phyloP scores from a whole-genome alignment of 1,284 basidiomycete species.

The Leccinum pachyderme region DNA sequence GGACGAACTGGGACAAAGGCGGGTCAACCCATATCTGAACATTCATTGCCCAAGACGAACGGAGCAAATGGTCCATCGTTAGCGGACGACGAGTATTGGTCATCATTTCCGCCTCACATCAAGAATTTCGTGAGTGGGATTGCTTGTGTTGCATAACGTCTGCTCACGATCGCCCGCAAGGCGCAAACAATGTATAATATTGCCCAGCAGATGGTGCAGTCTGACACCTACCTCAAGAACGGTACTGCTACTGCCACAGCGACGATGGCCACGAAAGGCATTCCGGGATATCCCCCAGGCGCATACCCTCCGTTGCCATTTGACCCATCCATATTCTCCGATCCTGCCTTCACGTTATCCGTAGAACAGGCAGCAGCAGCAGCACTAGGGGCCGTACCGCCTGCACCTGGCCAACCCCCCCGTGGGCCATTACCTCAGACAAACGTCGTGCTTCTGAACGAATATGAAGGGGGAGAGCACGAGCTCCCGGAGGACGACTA shows the following conservation, averaged over 20 bases:
- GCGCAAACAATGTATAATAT: conserved; percentile 64
- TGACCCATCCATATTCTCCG: conserved; percentile 55
- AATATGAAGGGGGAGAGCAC: conserved; percentile 46
- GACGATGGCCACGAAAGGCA: conserved; percentile 36
- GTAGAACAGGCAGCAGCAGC: conserved; percentile 51
- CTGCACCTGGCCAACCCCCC: conserved; percentile 32
- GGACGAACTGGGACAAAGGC: conserved; percentile 33
- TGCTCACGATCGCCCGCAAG: conserved; percentile 38
- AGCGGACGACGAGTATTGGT: conserved; percentile 51
- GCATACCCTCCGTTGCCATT: conserved; percentile 41
- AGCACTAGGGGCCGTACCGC: conserved; percentile 37
- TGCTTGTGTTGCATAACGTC: conserved; percentile 24
- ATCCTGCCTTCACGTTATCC: conserved; percentile 51
- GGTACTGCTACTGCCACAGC: conserved; percentile 35
- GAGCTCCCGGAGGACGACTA: conserved; percentile 46
- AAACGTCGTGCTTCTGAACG: conserved; percentile 43
- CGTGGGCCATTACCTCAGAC: conserved; percentile 35
- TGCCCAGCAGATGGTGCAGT: conserved; percentile 65
- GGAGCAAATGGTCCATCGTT: conserved; percentile 25
- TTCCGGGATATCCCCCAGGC: conserved; percentile 34
- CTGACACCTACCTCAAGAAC: conserved; percentile 43
- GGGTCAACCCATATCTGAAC: conserved; percentile 12
- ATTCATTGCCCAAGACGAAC: conserved; percentile 22
- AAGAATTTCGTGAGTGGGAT: conserved; percentile 49
- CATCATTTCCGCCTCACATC: conserved; percentile 50